Conservation (phyloP, 2,329 filamentous ascomycete genomes). For the Talaromyces sp. region DNA sequence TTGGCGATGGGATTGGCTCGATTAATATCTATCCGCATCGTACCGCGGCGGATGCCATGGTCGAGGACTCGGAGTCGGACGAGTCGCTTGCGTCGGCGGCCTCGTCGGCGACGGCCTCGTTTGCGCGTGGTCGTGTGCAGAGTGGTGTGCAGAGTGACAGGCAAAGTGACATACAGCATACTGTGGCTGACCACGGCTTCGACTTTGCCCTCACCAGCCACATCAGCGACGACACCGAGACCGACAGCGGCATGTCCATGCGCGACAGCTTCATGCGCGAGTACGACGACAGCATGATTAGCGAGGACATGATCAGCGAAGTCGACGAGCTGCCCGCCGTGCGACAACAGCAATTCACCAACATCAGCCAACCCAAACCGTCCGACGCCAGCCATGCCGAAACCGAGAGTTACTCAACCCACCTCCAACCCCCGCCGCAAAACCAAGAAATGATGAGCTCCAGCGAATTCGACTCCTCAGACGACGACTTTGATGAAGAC, state of each 20-base stretch:
- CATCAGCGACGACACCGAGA: neutral
- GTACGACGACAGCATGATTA: conserved; percentile 6
- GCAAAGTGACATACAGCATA: no score
- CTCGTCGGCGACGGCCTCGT: neutral
- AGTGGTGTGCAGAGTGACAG: neutral
- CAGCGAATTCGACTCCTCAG: neutral
- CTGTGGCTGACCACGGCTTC: neutral
- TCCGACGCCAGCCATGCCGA: no score
- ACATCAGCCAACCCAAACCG: neutral
- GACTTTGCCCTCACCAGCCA: neutral
- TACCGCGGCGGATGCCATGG: neutral
- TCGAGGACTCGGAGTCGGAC: neutral
- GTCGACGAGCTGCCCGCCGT: neutral
- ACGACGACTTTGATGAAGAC: conserved; percentile 5
- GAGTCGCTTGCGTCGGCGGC: neutral
- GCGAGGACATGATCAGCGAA: neutral
- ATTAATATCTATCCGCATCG: conserved; percentile 61
- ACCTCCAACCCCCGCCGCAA: neutral
- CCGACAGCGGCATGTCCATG: neutral
- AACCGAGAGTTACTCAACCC: no score
- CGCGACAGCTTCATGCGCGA: conserved; percentile 12
- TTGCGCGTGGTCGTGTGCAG: neutral
- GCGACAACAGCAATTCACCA: neutral
- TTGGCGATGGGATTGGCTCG: conserved; percentile 52
- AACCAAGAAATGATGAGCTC: neutral